Conservation (phyloP, 208 protist genomes). For the Crithidia sp. region DNA sequence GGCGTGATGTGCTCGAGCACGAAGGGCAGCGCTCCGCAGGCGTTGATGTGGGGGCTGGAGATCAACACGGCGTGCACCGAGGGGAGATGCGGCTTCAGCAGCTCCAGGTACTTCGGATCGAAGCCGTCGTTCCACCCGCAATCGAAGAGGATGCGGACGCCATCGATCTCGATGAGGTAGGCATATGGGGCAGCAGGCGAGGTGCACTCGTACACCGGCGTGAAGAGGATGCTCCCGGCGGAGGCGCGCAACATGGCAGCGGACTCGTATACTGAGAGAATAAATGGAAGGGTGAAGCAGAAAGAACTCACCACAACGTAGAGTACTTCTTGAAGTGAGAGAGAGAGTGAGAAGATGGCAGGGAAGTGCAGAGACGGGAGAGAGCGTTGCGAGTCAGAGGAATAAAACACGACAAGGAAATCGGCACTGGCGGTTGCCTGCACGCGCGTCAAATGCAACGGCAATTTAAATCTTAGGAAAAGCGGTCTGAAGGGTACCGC, state of each 20-base stretch:
- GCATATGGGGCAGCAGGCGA: conserved; percentile 57
- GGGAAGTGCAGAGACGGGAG: too few relatives aligned
- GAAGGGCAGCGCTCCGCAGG: conserved; percentile 86
- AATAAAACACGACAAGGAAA: too few relatives aligned
- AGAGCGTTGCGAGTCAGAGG: too few relatives aligned
- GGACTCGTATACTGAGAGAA: neutral
- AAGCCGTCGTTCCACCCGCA: conserved; percentile 87
- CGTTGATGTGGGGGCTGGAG: conserved; percentile 75
- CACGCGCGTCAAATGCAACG: too few relatives aligned
- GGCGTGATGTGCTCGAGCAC: conserved; percentile 74
- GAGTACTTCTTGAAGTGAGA: too few relatives aligned
- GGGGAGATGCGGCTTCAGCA: conserved; percentile 52
- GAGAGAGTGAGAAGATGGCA: too few relatives aligned
- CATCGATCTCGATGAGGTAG: conserved; percentile 85
- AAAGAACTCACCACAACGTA: neutral
- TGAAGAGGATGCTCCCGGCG: conserved; percentile 41
- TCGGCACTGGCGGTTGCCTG: too few relatives aligned
- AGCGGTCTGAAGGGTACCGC: too few relatives aligned
- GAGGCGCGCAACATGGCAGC: conserved; percentile 51
- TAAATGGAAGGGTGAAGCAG: neutral
- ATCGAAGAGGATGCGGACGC: conserved; percentile 82
- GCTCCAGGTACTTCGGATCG: conserved; percentile 49
- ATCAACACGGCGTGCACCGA: conserved; percentile 78
- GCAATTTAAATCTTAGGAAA: too few relatives aligned
- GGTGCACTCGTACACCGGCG: conserved; percentile 45